phyloP scores from a whole-genome alignment of 2,329 filamentous ascomycete genomes.

The Pseudogymnoascus sp. region DNA sequence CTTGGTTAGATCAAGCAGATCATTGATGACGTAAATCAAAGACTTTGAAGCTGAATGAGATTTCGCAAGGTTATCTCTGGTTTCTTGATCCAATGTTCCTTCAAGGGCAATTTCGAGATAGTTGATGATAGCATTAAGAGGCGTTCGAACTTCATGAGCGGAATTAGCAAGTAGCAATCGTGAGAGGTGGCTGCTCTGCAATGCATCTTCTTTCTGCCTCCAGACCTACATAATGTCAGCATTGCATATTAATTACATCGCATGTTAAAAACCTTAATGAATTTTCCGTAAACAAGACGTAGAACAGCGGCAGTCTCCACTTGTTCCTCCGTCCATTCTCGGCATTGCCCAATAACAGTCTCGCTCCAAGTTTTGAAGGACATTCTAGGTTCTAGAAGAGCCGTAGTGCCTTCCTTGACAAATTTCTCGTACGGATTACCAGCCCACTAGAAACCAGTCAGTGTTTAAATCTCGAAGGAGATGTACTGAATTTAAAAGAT shows the following conservation, averaged over 20 bases:
- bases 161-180: constrained; percentile 75
- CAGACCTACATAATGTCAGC: constrained; percentile 51
- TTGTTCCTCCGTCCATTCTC: constrained; percentile 84
- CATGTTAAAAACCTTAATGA: constrained; percentile 79
- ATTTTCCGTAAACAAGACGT: constrained; percentile 74
- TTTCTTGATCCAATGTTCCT: constrained; percentile 69
- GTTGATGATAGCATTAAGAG: constrained; percentile 88
- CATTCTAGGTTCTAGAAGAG: constrained; percentile 67
- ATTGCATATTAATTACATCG: constrained; percentile 29
- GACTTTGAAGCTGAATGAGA: constrained; percentile 91
- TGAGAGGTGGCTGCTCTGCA: constrained; percentile 76
- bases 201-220: constrained; percentile 78
- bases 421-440: constrained; percentile 79
- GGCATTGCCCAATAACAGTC: constrained; percentile 69
- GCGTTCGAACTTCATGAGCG: constrained; percentile 84
- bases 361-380: constrained; percentile 79
- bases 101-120: constrained; percentile 88
- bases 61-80: constrained; percentile 71
- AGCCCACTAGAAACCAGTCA: constrained; percentile 45
- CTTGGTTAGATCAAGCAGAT: constrained; percentile 80
- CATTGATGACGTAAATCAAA: constrained; percentile 88
- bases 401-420: constrained; percentile 61
- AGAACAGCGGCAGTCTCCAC: constrained; percentile 82
- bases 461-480: too few species aligned
- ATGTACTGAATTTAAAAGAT: too few species aligned